These are phyloP conservation scores for Metschnikowia drakensbergensis DNA, from an alignment of 805 yeast species.

Conservation along the genomic window DNA sequence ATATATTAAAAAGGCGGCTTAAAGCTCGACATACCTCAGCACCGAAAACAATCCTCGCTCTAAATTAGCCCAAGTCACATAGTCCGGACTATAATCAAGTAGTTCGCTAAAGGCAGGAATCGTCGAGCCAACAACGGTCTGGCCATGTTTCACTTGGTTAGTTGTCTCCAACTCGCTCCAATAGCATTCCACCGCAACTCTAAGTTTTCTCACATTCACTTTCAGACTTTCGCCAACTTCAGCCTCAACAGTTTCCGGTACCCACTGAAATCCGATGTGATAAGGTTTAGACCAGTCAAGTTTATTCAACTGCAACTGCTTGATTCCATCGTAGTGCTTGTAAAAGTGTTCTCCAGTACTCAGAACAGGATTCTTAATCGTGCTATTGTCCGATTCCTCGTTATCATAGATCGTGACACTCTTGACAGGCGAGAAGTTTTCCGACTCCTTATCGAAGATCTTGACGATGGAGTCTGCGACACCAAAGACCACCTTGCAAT, in stretches of 20 bases:
- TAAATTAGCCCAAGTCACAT: constrained; percentile 60
- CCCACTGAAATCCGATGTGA: constrained; percentile 71
- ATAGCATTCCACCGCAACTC: constrained; percentile 60
- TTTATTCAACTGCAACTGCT: constrained; percentile 60
- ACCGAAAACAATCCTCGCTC: constrained; percentile 68
- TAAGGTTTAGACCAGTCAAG: constrained; percentile 55
- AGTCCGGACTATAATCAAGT: constrained; percentile 60
- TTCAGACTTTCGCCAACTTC: constrained; percentile 29
- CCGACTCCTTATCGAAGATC: constrained; percentile 13
- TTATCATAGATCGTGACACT: constrained; percentile 51
- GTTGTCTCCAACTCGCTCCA: constrained; percentile 63
- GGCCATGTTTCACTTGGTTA: constrained; percentile 27
- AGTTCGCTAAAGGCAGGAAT: constrained; percentile 74
- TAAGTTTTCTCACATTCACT: constrained; percentile 38
- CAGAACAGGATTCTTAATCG: constrained; percentile 19
- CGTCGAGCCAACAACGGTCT: constrained; percentile 18
- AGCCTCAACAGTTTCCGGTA: constrained; percentile 43
- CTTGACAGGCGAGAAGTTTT: constrained; percentile 56
- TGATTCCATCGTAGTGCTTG: constrained; percentile 60
- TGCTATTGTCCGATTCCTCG: constrained; percentile 10
- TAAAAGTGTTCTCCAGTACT: constrained; percentile 43
- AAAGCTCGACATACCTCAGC: constrained; percentile 43
- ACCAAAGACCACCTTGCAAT: constrained; percentile 60
- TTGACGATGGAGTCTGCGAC: constrained; percentile 38
- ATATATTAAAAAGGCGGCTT: neutral